These are phyloP conservation scores for Wickerhamiella siamensis DNA, from an alignment of 805 yeast genomes.

Conservation along the genomic window DNA sequence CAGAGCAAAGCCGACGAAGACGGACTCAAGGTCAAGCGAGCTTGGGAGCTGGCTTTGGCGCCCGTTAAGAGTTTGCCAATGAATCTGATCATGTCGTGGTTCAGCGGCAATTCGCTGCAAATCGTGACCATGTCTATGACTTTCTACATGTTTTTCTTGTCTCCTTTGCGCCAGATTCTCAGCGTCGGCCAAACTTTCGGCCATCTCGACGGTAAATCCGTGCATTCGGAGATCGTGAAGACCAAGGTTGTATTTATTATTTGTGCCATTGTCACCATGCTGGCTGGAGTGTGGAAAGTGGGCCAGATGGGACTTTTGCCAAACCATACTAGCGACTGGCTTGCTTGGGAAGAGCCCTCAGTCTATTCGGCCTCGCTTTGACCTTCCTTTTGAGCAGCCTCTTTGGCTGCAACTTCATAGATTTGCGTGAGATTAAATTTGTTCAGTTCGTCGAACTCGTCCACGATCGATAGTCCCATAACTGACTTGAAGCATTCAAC, in stretches of 20 bases:
- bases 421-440: slow-evolving; percentile 76
- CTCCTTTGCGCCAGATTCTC: slow-evolving; percentile 61
- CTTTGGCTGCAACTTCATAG: slow-evolving; percentile 20
- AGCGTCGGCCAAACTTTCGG: slow-evolving; percentile 41
- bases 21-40: slow-evolving; percentile 35
- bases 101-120: slow-evolving; percentile 84
- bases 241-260: slow-evolving; percentile 37
- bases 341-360: slow-evolving; percentile 57
- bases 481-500: slow-evolving; percentile 83
- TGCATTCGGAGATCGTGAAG: slow-evolving; percentile 17
- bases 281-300: slow-evolving; percentile 72
- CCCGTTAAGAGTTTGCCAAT: slow-evolving; percentile 83
- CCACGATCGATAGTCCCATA: slow-evolving; percentile 75
- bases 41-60: slow-evolving; percentile 72
- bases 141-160: slow-evolving; percentile 54
- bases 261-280: slow-evolving; percentile 41
- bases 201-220: slow-evolving; percentile 18
- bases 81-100: slow-evolving; percentile 80
- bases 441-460: slow-evolving; percentile 41
- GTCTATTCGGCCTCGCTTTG: slow-evolving; percentile 10
- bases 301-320: slow-evolving; percentile 86
- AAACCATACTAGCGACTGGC: slow-evolving; percentile 77
- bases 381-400: not conserved
- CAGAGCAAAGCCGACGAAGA: slow-evolving; percentile 13
- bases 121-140: slow-evolving; percentile 87